Conservation (phyloP, 129 eudicot species). For the Tagetes patula region DNA sequence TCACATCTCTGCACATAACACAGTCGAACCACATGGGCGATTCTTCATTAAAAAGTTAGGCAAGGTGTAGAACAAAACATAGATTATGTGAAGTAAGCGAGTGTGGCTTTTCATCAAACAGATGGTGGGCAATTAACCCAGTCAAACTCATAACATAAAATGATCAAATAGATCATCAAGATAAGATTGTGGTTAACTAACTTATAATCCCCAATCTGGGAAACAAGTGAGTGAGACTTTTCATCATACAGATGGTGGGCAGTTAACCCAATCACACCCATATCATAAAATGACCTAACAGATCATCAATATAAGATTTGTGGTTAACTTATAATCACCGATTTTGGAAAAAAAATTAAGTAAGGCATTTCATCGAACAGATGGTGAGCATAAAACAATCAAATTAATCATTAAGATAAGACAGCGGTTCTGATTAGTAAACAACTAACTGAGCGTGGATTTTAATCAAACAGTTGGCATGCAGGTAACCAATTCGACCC, state of each 20-base stretch:
- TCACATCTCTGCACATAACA: neutral
- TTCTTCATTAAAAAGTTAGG: neutral
- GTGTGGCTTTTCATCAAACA: conserved; percentile 22
- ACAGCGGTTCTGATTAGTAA: neutral
- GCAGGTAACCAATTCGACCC: conserved; percentile 19
- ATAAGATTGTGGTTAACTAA: neutral
- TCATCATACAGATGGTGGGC: conserved; percentile 23
- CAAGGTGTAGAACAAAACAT: neutral
- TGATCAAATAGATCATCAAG: neutral
- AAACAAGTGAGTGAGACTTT: conserved; percentile 17
- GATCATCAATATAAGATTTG: neutral
- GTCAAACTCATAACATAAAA: conserved; percentile 18
- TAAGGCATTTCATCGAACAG: too few relatives aligned
- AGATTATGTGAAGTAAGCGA: conserved; percentile 9
- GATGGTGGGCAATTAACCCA: conserved; percentile 17
- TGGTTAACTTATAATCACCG: neutral
- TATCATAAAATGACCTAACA: conserved; percentile 5
- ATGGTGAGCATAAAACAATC: too few relatives aligned
- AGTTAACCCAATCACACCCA: conserved; percentile 20
- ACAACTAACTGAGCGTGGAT: conserved; percentile 4
- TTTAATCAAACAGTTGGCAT: conserved; percentile 21
- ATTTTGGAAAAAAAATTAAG: too few relatives aligned
- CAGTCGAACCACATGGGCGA: neutral
- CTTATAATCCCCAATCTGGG: neutral
- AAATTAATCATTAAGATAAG: too few relatives aligned